Percentiles rank a stretch among this genome's conserved stretches.
Conservation (phyloP, 83 land plant species). For the Larix sibirica region DNA sequence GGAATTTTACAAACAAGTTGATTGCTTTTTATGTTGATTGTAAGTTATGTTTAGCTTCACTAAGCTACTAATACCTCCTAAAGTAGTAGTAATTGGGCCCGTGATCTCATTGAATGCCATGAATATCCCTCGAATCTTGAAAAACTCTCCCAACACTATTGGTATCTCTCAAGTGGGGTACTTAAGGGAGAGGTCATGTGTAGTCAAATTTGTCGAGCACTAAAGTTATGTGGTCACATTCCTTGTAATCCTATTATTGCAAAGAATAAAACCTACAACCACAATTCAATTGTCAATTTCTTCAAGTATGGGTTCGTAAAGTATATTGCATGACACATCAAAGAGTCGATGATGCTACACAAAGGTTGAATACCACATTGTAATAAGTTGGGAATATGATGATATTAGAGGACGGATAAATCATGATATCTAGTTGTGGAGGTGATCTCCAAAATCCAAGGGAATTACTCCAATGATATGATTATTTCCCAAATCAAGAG, state of each 20-base stretch:
- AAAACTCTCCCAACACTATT: slow-evolving; percentile 7
- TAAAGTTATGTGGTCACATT: slow-evolving; percentile 30
- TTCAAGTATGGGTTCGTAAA: slow-evolving; percentile 53
- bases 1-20: slow-evolving; percentile 64
- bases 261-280: slow-evolving; percentile 53
- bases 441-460: slow-evolving; percentile 37
- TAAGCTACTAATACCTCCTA: slow-evolving; percentile 38
- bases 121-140: slow-evolving; percentile 30
- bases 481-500: slow-evolving; percentile 63
- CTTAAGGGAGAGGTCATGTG: slow-evolving; percentile 36
- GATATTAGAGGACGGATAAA: slow-evolving; percentile 48
- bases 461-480: slow-evolving; percentile 56
- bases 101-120: slow-evolving; percentile 46
- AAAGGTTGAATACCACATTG: slow-evolving; percentile 40
- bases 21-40: too few relatives aligned
- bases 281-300: slow-evolving; percentile 47
- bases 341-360: slow-evolving; percentile 48
- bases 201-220: slow-evolving; percentile 32
- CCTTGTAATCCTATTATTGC: slow-evolving; percentile 50
- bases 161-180: slow-evolving; percentile 30
- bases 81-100: slow-evolving; percentile 39
- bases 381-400: slow-evolving; percentile 27
- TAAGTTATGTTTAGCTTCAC: slow-evolving; percentile 60
- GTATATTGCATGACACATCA: slow-evolving; percentile 57
- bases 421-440: slow-evolving; percentile 60